Base-by-base conservation (phyloP, 2,329 filamentous ascomycete genomes). In the Atkinsonella hypoxylon region DNA sequence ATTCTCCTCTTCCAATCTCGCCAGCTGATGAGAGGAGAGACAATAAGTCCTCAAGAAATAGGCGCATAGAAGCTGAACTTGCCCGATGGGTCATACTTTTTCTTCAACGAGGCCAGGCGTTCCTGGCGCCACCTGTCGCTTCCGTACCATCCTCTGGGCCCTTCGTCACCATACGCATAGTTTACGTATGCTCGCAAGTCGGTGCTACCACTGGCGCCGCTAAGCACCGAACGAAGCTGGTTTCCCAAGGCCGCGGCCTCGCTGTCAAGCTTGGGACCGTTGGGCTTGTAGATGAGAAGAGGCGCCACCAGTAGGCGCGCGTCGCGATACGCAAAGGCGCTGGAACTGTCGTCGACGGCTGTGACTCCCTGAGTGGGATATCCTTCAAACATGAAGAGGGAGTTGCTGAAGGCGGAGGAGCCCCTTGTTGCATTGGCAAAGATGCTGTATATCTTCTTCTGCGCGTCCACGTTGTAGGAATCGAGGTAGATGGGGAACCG, bases 361-460 rank as follows among this genome's bases (percentile, higher is more conserved):
- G 67, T 58, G 2, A 79, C 70, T 2, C 70, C 75, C 22, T 69
- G 58, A 11, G 58, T 58, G 1, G 74, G 67, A 60, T 78, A 79
- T 22, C 70, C 73, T 58, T 80, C 76, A 52, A 79, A 74, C 67
- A 78, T 70, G 63, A 78, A 72, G 45, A 78, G 63, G 17, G 64
- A 63, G 57, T 53, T 49, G 20, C 51, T 49, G 41, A 66, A 67
- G 26, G 57, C 61, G 32, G 59, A 57, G 13, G 53, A 44, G 36
- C 51, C 56, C n/a, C 55, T 60, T 38, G 58, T 59, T 6, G 59
- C 58, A 8, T 55, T 50, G 5, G 54, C 58, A 58, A 68, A 71
- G 15, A 61, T 51, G n/a, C 65, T 58, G 56, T 66, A 70, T 31
- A 56, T 56, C 48, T 57, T 34, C 20, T 53, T 51, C 51, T 63